A percentile compares a stretch with the other conserved stretches of the same genome.
Conservation (phyloP, 2,329 filamentous ascomycete species). For the Zymoseptoria pseudotritici region DNA sequence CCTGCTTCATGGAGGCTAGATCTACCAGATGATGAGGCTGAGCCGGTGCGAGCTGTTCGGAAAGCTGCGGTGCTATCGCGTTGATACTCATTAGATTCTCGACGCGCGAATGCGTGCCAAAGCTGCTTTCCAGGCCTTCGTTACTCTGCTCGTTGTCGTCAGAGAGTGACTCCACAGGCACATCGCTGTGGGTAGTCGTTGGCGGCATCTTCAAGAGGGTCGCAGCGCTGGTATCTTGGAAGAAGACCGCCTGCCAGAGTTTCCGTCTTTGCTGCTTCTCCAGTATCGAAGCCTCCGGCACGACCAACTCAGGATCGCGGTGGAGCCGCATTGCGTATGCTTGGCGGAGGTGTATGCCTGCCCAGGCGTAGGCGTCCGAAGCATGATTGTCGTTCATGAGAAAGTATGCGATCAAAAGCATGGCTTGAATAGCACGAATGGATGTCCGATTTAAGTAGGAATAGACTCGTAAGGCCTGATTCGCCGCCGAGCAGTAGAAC, state of each 20-base stretch:
- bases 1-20: slow-evolving; percentile 25
- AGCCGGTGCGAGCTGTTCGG: slow-evolving; percentile 24
- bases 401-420: slow-evolving; percentile 77
- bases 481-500: slow-evolving; percentile 70
- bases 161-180: slow-evolving; percentile 63
- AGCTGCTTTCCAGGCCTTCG: slow-evolving; percentile 54
- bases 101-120: slow-evolving; percentile 33
- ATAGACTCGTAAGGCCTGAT: slow-evolving; percentile 67
- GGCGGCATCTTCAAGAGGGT: slow-evolving; percentile 71
- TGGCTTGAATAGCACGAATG: slow-evolving; percentile 65
- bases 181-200: slow-evolving; percentile 71
- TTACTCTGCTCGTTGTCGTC: slow-evolving; percentile 51
- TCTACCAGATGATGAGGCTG: slow-evolving; percentile 30
- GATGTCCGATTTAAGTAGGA: slow-evolving; percentile 71
- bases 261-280: slow-evolving; percentile 75
- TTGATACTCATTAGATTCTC: slow-evolving; percentile 47
- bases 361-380: slow-evolving; percentile 75
- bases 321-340: slow-evolving; percentile 76
- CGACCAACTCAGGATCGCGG: slow-evolving; percentile 66
- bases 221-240: slow-evolving; percentile 76
- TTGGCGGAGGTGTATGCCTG: slow-evolving; percentile 67
- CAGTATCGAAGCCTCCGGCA: slow-evolving; percentile 51
- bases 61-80: slow-evolving; percentile 2
- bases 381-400: slow-evolving; percentile 81
- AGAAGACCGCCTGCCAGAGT: slow-evolving; percentile 72